Base-by-base conservation (phyloP, 371 early-diverging fungal genomes). In the Mortierella sp. region DNA sequence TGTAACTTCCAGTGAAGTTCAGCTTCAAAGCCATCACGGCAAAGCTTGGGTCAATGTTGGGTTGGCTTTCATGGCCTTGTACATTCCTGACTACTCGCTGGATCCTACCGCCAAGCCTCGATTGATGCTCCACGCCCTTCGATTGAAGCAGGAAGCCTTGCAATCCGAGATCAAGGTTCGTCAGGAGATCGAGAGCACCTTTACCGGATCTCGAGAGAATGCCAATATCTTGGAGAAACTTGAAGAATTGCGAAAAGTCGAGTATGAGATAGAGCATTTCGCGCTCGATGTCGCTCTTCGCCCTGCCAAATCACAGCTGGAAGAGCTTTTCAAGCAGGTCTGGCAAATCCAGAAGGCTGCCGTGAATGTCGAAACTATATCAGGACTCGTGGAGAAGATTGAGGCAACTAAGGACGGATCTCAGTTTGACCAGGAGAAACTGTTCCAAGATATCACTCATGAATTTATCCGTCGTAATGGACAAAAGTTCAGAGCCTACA, bases 51-150 rank as follows among this genome's bases (percentile, higher is more conserved):
- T 88, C 22, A 75, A 83, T 17, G 58, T 93, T 0, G 89, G 89
- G 6, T 66, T 90, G 12, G 83, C 88, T 1, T 94, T 92, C 74
- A 79, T 93, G 55, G 84, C 86, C 9, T 84, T 89, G 0, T 94
- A 93, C 62, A 86, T 94, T 42, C 94, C 95, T 2, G 90, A 90
- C 43, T 89, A 93, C 47, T 93, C 95, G 0, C 83, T 91, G 54
- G 95, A 95, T 75, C 95, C 95, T 13, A 92, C 93, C 0, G 87
- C 91, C 13, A 90, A 91, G 64, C 89, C 92, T 13, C 87, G 89
- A 40, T 80, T 92, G 35, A 92, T 88, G 72, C 85, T 90, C 12
- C 82, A 89, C 26, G 83, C 92, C 22, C 70, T 92, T 23, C 75
- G 76, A 31, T 63, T 80, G 62, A 85, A 88, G 55, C 85, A 88